These are phyloP conservation scores for Diaporthe australafricana DNA, from an alignment of 2,329 filamentous ascomycete genomes.

Conservation along the genomic window DNA sequence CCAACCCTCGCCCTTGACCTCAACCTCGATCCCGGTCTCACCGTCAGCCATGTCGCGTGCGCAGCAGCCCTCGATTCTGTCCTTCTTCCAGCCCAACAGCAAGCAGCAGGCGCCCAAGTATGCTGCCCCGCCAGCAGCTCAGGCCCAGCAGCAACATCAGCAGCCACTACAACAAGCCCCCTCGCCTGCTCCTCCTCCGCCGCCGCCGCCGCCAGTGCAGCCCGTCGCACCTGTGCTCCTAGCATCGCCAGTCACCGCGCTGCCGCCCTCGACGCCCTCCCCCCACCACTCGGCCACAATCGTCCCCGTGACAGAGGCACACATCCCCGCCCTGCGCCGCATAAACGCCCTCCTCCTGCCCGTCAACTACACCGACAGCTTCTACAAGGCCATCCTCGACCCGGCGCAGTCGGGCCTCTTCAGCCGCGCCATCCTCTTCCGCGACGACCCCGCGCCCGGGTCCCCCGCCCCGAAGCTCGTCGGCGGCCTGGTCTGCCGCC, in stretches of 20 bases:
- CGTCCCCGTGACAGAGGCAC: slow-evolving; percentile 59
- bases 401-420: slow-evolving; percentile 62
- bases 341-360: slow-evolving; percentile 75
- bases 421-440: slow-evolving; percentile 71
- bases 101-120: slow-evolving; percentile 56
- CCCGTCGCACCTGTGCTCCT: slow-evolving; percentile 37
- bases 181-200: slow-evolving; percentile 37
- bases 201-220: slow-evolving; percentile 37
- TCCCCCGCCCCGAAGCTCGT: slow-evolving; percentile 61
- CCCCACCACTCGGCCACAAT: slow-evolving; percentile 63
- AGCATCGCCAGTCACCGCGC: slow-evolving; percentile 43
- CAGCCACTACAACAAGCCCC: slow-evolving; percentile 38
- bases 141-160: slow-evolving; percentile 39
- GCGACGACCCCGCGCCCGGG: slow-evolving; percentile 54
- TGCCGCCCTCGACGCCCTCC: slow-evolving; percentile 48
- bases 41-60: slow-evolving; percentile 48
- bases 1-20: not conserved
- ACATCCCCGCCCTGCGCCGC: slow-evolving; percentile 69
- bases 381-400: slow-evolving; percentile 68
- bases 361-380: slow-evolving; percentile 72
- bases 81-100: slow-evolving; percentile 66
- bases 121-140: slow-evolving; percentile 50
- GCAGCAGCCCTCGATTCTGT: slow-evolving; percentile 66
- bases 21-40: not conserved
- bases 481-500: slow-evolving; percentile 72